Conservation (phyloP, 192 early-diverging fungal species). For the Coemansia sp. region DNA sequence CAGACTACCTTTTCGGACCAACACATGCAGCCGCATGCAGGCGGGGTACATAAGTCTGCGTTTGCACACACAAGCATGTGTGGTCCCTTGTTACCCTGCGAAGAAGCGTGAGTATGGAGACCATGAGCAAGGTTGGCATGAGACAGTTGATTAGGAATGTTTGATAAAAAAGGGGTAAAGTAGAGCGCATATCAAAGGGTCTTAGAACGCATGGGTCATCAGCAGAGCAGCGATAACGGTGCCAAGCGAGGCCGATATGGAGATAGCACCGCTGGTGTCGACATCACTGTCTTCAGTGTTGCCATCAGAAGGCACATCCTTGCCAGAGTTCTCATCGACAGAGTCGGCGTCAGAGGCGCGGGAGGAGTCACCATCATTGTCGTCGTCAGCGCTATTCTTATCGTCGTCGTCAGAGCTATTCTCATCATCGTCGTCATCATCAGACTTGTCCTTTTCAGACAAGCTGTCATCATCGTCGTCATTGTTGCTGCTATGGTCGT, state of each 20-base stretch:
- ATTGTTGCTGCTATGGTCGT: constrained; percentile 8
- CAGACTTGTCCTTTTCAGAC: constrained; percentile 9
- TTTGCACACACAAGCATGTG: too few relatives aligned
- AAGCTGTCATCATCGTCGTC: constrained; percentile 9
- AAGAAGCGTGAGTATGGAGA: too few relatives aligned
- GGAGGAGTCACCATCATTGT: constrained; percentile 2
- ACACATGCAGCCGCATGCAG: too few relatives aligned
- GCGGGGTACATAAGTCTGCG: too few relatives aligned
- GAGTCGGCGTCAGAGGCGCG: constrained; percentile 9
- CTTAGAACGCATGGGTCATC: constrained; percentile 34
- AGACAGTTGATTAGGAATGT: too few relatives aligned
- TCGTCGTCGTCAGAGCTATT: constrained; percentile 6
- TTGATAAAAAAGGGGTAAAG: not conserved
- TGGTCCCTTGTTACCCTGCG: too few relatives aligned
- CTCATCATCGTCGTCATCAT: constrained; percentile 6
- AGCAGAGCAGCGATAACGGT: constrained; percentile 31
- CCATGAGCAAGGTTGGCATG: too few relatives aligned
- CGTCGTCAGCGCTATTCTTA: constrained; percentile 1
- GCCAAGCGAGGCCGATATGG: constrained; percentile 25
- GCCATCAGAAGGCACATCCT: constrained; percentile 2
- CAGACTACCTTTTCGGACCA: too few relatives aligned
- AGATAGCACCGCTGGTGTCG: constrained; percentile 20
- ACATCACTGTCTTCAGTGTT: not conserved
- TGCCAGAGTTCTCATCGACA: constrained; percentile 10
- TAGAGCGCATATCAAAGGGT: not conserved